Conservation (phyloP, 1,139 yeast species). For the Geotrichum reessii region DNA sequence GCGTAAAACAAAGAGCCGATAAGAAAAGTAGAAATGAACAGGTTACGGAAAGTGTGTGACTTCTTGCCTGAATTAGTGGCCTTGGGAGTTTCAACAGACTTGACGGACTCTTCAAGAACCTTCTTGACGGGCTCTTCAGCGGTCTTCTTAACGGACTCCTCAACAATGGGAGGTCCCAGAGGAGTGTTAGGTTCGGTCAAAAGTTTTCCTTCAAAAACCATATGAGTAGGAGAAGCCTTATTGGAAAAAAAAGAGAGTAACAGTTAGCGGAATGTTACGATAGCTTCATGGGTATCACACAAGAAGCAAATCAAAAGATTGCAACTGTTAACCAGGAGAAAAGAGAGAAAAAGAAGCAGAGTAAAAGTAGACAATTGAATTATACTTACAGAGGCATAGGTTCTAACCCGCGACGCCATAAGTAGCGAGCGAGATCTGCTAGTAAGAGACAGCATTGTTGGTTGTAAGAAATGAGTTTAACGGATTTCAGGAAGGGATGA, state of each 20-base stretch:
- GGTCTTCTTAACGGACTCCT: neutral
- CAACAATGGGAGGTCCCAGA: neutral
- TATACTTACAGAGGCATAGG: conserved; percentile 2
- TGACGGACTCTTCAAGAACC: neutral
- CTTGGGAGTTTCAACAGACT: too few relatives aligned
- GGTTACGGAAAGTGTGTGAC: conserved; percentile 33
- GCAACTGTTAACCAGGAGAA: neutral
- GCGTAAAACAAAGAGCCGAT: conserved; percentile 32
- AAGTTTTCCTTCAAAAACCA: conserved; percentile 19
- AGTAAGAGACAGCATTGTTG: conserved; percentile 1
- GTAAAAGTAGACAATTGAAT: neutral
- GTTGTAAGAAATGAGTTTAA: neutral
- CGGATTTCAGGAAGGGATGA: neutral
- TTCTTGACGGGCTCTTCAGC: neutral
- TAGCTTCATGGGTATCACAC: neutral
- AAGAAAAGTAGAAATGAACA: conserved; percentile 28
- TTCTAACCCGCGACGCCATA: neutral
- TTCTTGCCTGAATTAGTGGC: conserved; percentile 19
- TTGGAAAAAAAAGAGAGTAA: neutral
- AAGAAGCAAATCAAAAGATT: neutral
- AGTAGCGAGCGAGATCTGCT: neutral
- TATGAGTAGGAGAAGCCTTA: conserved; percentile 2
- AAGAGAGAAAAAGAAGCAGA: too few relatives aligned
- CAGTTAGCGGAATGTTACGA: neutral
- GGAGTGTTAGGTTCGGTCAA: conserved; percentile 5